These are phyloP conservation scores for Phenoliferia sp. DNA, from an alignment of 1,284 basidiomycete species.

Conservation along the genomic window DNA sequence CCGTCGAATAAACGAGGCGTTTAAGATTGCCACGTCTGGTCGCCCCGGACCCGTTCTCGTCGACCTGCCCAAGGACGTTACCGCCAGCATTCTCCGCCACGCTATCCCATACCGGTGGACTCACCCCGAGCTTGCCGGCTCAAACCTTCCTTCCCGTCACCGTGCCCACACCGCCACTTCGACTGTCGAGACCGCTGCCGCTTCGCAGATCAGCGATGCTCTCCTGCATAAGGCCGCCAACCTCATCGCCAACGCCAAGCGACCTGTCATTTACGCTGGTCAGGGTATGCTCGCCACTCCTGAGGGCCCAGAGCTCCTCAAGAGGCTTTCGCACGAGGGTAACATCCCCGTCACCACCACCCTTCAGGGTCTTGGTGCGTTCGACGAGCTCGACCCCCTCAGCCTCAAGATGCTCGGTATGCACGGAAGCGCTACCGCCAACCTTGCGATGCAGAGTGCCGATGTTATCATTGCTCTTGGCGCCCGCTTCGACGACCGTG, in stretches of 20 bases:
- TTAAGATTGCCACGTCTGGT: slow-evolving; percentile 97
- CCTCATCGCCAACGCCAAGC: slow-evolving; percentile 86
- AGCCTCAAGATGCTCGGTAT: slow-evolving; percentile 98
- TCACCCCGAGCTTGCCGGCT: slow-evolving; percentile 59
- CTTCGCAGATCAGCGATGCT: slow-evolving; percentile 26
- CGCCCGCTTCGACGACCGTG: slow-evolving; percentile 94
- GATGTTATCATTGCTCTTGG: slow-evolving; percentile 97
- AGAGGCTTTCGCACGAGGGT: slow-evolving; percentile 71
- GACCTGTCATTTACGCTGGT: slow-evolving; percentile 90
- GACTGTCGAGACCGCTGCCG: slow-evolving; percentile 14
- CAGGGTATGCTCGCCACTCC: slow-evolving; percentile 81
- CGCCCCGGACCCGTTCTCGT: slow-evolving; percentile 96
- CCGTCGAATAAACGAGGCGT: slow-evolving; percentile 94
- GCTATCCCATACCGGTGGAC: slow-evolving; percentile 84
- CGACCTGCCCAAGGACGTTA: slow-evolving; percentile 96
- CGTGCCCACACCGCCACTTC: slow-evolving; percentile 31
- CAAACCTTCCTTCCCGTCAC: slow-evolving; percentile 23
- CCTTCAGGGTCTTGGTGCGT: slow-evolving; percentile 89
- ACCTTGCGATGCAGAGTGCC: slow-evolving; percentile 93
- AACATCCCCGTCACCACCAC: slow-evolving; percentile 98
- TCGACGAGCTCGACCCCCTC: slow-evolving; percentile 77
- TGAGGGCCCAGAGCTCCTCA: slow-evolving; percentile 76
- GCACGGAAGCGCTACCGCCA: slow-evolving; percentile 97
- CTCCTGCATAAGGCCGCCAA: slow-evolving; percentile 73
- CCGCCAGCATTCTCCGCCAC: slow-evolving; percentile 80